These are phyloP conservation scores for Hyphopichia burtonii DNA, from an alignment of 1,139 yeast genomes.

Conservation along the genomic window DNA sequence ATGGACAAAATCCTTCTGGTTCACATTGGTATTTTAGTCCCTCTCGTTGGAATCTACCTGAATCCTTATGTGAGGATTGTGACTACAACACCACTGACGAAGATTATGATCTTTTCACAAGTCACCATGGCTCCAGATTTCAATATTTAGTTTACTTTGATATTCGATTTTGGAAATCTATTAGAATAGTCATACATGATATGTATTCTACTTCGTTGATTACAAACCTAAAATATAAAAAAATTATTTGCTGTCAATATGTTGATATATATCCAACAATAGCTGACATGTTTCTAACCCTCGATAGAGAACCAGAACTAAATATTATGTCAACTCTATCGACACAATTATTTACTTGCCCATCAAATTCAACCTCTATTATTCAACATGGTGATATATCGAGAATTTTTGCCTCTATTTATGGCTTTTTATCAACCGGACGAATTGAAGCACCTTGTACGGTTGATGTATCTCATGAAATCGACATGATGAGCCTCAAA, in stretches of 20 bases:
- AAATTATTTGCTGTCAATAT: conserved; percentile 70
- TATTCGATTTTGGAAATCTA: conserved; percentile 68
- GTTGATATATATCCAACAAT: conserved; percentile 79
- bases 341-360: conserved; percentile 85
- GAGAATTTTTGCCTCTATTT: conserved; percentile 64
- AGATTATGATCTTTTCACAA: conserved; percentile 24
- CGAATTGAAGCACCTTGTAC: conserved; percentile 49
- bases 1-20: conserved; percentile 8
- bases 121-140: conserved; percentile 65
- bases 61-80: conserved; percentile 42
- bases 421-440: conserved; percentile 61
- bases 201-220: conserved; percentile 70
- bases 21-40: conserved; percentile 39
- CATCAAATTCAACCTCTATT: conserved; percentile 70
- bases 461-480: conserved; percentile 40
- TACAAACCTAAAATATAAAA: conserved; percentile 59
- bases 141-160: conserved; percentile 75
- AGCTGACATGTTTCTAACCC: conserved; percentile 68
- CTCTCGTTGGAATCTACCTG: conserved; percentile 42
- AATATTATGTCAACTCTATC: conserved; percentile 74
- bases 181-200: conserved; percentile 63
- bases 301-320: conserved; percentile 81
- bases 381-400: conserved; percentile 69
- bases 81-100: conserved; percentile 35
- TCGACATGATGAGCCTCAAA: conserved; percentile 53